Base-by-base conservation (phyloP, 1,139 yeast species). In the Yamadazyma taylorii region DNA sequence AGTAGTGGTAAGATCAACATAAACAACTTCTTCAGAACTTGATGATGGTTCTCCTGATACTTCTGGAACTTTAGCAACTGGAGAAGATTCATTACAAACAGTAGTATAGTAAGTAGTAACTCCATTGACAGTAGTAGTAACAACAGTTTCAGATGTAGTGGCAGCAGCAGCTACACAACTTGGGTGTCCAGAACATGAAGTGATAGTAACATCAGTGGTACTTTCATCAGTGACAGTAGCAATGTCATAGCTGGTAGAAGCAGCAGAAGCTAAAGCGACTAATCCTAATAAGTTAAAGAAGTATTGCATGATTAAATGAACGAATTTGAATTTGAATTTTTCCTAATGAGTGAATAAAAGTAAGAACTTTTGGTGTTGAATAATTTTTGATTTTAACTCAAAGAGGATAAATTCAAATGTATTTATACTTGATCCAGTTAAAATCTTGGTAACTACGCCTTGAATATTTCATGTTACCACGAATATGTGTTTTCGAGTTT, bases 31-130 rank as follows among this genome's bases (percentile, higher is more conserved):
- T 44, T 53, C 62, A 24, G 55, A 40, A 21, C 53, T 42, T 19
- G 47, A 45, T 21, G 42, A 41, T n/a, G 50, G 41, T 28, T 51
- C 42, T 43, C 59, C 47, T 49, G 49, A 33, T 24, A 34, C 21
- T 25, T 29, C 41, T 25, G 48, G 43, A 25, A 59, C 55, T 41
- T 46, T 50, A 32, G 53, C 52, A 42, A 55, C 57, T 24, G 52
- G 40, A 29, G 64, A 50, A 40, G 60, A 53, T 41, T 53, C 55
- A 22, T 48, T 51, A 26, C 77, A 70, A 55, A 65, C 58, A 35
- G 78, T 72, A 43, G 77, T 69, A 63, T 66, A 68, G 34, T 55
- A 46, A 26, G 77, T 71, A 35, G 52, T 61, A 38, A 66, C 69
- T 41, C 55, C 58, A 27, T 56, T 46, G 16, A 58, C 57, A 23